These are phyloP conservation scores for Dactylonectria estremocensis DNA, from an alignment of 2,329 filamentous ascomycete species.

Conservation along the genomic window DNA sequence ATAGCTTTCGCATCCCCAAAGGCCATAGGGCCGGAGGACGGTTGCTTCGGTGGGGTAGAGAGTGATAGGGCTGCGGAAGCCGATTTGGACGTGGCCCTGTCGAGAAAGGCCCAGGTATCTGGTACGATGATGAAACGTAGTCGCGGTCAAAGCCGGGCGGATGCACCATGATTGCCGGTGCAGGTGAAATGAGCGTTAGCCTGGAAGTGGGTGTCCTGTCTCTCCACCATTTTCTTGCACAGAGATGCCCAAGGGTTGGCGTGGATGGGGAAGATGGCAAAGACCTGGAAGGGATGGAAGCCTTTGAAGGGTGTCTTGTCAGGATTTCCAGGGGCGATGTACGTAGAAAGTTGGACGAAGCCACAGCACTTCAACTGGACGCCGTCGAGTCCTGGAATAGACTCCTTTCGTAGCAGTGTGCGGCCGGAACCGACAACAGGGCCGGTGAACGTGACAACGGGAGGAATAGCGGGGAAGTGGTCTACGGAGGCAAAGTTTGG, in stretches of 20 bases:
- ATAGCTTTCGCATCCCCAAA: too few species aligned
- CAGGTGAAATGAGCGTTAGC: background rate
- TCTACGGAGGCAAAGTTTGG: background rate
- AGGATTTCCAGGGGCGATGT: background rate
- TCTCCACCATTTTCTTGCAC: background rate
- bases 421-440: background rate
- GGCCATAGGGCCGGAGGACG: too few species aligned
- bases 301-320: constrained; percentile 7
- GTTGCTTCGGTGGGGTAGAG: too few species aligned
- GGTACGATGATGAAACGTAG: constrained; percentile 12
- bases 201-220: background rate
- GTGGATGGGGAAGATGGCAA: constrained; percentile 7
- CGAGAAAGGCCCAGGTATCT: constrained; percentile 12
- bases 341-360: background rate
- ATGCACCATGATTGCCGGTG: background rate
- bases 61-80: too few species aligned
- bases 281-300: constrained; percentile 10
- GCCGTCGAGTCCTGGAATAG: background rate
- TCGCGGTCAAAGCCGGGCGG: background rate
- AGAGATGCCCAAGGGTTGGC: background rate
- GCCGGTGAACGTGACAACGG: background rate
- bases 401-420: background rate
- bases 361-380: background rate
- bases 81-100: background rate
- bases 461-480: background rate